phyloP scores from a whole-genome alignment of 768 basidiomycete species.

The Favolaschia claudopus region DNA sequence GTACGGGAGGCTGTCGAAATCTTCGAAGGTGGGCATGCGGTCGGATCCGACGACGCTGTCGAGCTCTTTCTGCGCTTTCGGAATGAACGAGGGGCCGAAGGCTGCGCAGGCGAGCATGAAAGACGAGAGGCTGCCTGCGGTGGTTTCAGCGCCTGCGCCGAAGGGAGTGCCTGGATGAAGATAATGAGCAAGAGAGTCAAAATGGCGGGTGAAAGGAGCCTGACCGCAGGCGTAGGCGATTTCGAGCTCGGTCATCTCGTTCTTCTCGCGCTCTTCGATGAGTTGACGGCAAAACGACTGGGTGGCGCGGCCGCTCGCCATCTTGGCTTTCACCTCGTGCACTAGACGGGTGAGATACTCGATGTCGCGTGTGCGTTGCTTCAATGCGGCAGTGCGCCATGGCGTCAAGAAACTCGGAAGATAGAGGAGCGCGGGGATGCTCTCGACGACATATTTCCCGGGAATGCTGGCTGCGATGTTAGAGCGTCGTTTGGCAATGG shows the following conservation, averaged over 20 bases:
- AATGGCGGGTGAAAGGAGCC: conserved; percentile 16
- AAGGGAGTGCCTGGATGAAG: conserved; percentile 40
- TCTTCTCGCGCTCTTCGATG: conserved; percentile 43
- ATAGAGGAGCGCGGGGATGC: conserved; percentile 54
- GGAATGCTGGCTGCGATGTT: conserved; percentile 43
- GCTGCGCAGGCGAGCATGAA: conserved; percentile 40
- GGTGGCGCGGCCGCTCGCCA: conserved; percentile 45
- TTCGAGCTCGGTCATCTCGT: conserved; percentile 50
- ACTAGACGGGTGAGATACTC: conserved; percentile 47
- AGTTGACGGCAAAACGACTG: conserved; percentile 51
- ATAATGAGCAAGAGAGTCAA: background rate
- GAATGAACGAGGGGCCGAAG: conserved; percentile 36
- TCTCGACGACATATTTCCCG: conserved; percentile 57
- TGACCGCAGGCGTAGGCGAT: conserved; percentile 51
- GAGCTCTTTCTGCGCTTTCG: conserved; percentile 48
- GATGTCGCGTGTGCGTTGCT: conserved; percentile 45
- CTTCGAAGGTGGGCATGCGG: conserved; percentile 47
- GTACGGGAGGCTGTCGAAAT: conserved; percentile 44
- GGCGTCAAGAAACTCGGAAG: conserved; percentile 39
- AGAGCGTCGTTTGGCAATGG: background rate
- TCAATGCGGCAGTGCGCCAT: conserved; percentile 14
- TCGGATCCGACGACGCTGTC: conserved; percentile 44
- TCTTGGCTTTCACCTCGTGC: conserved; percentile 51
- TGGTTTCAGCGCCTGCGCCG: conserved; percentile 56
- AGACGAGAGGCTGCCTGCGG: conserved; percentile 38